phyloP scores from a whole-genome alignment of 2,329 filamentous ascomycete species.

The Coniochaeta sp. region DNA sequence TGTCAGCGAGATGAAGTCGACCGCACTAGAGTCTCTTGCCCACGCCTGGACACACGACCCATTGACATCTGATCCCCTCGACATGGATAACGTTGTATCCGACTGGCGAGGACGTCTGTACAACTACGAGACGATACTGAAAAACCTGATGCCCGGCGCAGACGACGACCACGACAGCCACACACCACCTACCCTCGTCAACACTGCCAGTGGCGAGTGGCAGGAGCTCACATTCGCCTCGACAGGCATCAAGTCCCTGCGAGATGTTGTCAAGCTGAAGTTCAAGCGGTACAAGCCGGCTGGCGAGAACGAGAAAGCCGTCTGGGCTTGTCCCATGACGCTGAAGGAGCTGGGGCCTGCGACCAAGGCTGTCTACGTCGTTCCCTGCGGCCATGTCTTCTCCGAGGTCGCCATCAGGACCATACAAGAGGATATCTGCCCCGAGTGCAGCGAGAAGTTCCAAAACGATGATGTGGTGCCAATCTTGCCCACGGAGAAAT shows the following conservation, averaged over 20 bases:
- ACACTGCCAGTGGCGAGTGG: slow-evolving; percentile 15
- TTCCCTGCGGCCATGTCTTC: slow-evolving; percentile 94
- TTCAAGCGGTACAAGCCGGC: slow-evolving; percentile 44
- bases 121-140: slow-evolving; percentile 86
- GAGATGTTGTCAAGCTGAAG: slow-evolving; percentile 81
- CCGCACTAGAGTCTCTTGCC: slow-evolving; percentile 72
- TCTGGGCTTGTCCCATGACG: slow-evolving; percentile 80
- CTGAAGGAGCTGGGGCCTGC: slow-evolving; percentile 75
- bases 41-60: slow-evolving; percentile 86
- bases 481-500: slow-evolving; percentile 64
- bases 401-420: slow-evolving; percentile 79
- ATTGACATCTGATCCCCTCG: slow-evolving; percentile 70
- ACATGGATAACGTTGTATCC: slow-evolving; percentile 66
- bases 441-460: slow-evolving; percentile 71
- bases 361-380: slow-evolving; percentile 77
- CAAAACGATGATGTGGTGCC: slow-evolving; percentile 70
- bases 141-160: slow-evolving; percentile 48
- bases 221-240: slow-evolving; percentile 31
- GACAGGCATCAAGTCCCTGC: slow-evolving; percentile 66
- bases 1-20: slow-evolving; percentile 80
- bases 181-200: slow-evolving; percentile 7
- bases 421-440: slow-evolving; percentile 55
- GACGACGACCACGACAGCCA: slow-evolving; percentile 40
- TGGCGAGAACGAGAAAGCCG: slow-evolving; percentile 32
- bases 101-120: slow-evolving; percentile 81